Conservation (phyloP, 441 rosid genomes). For the Gossypium schwendimanii region DNA sequence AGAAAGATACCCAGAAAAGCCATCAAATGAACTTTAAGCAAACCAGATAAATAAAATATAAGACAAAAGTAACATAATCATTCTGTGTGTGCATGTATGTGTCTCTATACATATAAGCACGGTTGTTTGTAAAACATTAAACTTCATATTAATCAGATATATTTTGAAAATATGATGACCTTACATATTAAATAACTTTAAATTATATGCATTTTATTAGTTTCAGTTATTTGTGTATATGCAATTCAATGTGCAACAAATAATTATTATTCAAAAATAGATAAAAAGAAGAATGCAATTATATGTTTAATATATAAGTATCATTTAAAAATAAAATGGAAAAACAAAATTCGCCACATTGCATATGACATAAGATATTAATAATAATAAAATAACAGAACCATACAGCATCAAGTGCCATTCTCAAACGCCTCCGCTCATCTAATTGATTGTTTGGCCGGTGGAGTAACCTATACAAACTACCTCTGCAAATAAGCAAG, state of each 20-base stretch:
- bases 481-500: slow-evolving; percentile 76
- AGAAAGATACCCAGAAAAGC: slow-evolving; percentile 14
- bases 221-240: not conserved
- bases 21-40: slow-evolving; percentile 12
- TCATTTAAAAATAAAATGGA: not conserved
- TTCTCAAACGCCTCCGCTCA: slow-evolving; percentile 84
- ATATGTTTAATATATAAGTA: not conserved
- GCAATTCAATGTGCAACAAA: not conserved
- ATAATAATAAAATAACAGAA: slow-evolving; percentile 4
- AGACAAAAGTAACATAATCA: not conserved
- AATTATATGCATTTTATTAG: not conserved
- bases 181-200: not conserved
- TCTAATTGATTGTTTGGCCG: slow-evolving; percentile 90
- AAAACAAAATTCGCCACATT: not conserved
- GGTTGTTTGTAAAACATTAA: not conserved
- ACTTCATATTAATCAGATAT: slow-evolving; percentile 1
- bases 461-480: slow-evolving; percentile 84
- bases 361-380: not conserved
- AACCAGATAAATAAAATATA: not conserved
- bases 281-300: not conserved
- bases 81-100: not conserved
- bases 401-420: slow-evolving; percentile 93
- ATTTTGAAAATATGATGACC: slow-evolving; percentile 1
- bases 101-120: not conserved
- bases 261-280: not conserved